Percentiles rank a stretch among this genome's conserved stretches.
phyloP scores from a whole-genome alignment of 495 filamentous ascomycete species.

The Aspergillus leporis region DNA sequence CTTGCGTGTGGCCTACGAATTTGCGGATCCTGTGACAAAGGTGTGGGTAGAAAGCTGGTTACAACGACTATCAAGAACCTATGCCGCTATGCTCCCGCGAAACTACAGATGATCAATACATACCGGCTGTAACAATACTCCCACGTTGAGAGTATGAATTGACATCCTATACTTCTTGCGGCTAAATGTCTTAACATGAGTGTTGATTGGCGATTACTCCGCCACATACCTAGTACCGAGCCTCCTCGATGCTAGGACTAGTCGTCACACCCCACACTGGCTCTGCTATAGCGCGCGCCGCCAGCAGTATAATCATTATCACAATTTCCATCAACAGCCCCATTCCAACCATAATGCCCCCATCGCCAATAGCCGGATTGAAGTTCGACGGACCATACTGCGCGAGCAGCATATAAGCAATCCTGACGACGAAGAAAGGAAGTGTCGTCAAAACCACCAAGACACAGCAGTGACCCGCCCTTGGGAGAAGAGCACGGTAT shows the following conservation, averaged over 20 bases:
- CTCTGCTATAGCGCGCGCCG: conserved; percentile 28
- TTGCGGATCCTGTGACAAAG: conserved; percentile 28
- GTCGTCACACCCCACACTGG: conserved; percentile 18
- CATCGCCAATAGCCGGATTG: conserved; percentile 23
- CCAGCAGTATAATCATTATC: conserved; percentile 22
- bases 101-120: conserved; percentile 15
- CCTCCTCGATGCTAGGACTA: conserved; percentile 4
- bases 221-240: background rate
- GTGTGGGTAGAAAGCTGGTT: conserved; percentile 30
- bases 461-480: conserved; percentile 23
- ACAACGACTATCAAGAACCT: conserved; percentile 28
- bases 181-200: no score
- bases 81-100: conserved; percentile 27
- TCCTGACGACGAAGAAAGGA: conserved; percentile 29
- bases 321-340: conserved; percentile 36
- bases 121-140: background rate
- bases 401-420: conserved; percentile 28
- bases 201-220: background rate
- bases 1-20: conserved; percentile 33
- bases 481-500: conserved; percentile 24
- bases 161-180: no score
- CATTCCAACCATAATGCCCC: conserved; percentile 28
- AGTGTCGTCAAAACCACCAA: conserved; percentile 22
- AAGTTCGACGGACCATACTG: conserved; percentile 28
- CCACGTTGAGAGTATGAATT: no score